Evolutionary conservation across 345 rosid genomes (phyloP).

Genomic region (Rhodomyrtus tomentosa): DNA sequence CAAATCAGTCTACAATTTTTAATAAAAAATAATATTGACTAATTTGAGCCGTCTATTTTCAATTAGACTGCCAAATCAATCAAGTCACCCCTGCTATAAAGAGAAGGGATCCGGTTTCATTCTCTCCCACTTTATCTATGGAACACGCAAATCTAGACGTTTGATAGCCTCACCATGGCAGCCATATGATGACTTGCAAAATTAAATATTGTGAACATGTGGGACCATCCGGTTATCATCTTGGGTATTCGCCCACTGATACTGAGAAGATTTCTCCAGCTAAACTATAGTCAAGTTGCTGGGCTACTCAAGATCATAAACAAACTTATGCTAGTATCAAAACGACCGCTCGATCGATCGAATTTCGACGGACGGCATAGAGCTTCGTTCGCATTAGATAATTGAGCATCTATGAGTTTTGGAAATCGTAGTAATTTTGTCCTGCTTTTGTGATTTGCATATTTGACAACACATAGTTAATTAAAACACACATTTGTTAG

Average conservation of each 20-base stretch:
- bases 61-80: no score
- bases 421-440: not conserved
- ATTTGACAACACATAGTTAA: not conserved
- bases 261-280: not conserved
- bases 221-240: not conserved
- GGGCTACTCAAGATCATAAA: not conserved
- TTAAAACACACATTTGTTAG: not conserved
- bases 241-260: not conserved
- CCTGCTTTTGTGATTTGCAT: not conserved
- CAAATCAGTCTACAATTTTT: no score
- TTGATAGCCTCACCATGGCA: not conserved
- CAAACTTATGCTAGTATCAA: not conserved
- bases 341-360: not conserved
- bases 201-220: not conserved
- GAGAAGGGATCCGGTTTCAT: no score
- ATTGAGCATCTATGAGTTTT: not conserved
- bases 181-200: no score
- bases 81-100: no score
- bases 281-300: not conserved
- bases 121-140: not conserved
- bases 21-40: no score
- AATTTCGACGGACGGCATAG: not conserved
- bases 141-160: not conserved
- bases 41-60: no score
- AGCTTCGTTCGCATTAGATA: not conserved